These are phyloP conservation scores for Apostasia shenzhenica DNA, from an alignment of 106 monocot genomes.

Conservation along the genomic window DNA sequence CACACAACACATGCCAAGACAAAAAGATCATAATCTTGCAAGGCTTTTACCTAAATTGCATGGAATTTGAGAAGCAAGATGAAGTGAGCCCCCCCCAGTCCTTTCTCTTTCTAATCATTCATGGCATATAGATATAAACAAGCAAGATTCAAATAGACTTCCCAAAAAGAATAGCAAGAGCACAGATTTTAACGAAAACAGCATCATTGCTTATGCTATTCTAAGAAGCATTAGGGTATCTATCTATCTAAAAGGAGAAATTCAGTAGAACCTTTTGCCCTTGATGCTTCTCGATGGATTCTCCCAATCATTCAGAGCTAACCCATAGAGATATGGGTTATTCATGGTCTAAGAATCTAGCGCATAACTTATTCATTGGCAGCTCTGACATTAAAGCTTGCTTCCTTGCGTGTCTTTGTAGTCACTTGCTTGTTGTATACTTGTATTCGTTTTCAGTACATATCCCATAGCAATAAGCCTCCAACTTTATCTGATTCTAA, in stretches of 20 bases:
- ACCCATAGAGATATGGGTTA: neutral
- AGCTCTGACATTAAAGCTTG: neutral
- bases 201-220: neutral
- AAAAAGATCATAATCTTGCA: slow-evolving; percentile 1
- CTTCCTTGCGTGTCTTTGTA: neutral
- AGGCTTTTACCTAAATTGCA: slow-evolving; percentile 5
- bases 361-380: neutral
- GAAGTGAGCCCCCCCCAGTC: slow-evolving; percentile 15
- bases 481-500: neutral
- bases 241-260: neutral
- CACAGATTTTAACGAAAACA: neutral
- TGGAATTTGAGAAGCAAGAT: slow-evolving; percentile 17
- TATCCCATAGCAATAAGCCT: neutral
- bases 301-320: neutral
- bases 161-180: neutral
- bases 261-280: neutral
- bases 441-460: neutral
- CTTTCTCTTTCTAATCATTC: neutral
- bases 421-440: neutral
- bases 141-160: slow-evolving; percentile 4
- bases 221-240: neutral
- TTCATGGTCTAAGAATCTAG: neutral
- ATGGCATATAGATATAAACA: neutral
- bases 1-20: slow-evolving; percentile 1
- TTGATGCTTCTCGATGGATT: neutral